phyloP scores from a whole-genome alignment of 2,329 filamentous ascomycete species.

The Colletotrichum brevisporum region DNA sequence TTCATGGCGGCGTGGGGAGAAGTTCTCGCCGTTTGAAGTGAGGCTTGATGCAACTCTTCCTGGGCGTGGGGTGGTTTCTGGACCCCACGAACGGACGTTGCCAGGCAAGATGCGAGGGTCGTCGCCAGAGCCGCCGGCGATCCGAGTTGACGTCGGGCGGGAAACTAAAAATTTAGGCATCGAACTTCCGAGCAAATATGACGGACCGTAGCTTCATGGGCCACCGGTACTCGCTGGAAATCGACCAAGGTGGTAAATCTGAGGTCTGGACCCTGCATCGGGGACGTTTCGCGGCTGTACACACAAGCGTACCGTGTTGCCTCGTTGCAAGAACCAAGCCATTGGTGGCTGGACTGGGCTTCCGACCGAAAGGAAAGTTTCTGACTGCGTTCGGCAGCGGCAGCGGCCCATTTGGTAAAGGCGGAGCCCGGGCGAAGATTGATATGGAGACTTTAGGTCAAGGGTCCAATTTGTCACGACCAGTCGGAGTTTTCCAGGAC shows the following conservation, averaged over 20 bases:
- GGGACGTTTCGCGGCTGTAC: conserved; percentile 18
- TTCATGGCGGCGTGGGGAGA: not conserved
- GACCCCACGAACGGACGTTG: conserved; percentile 13
- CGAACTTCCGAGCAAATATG: conserved; percentile 8
- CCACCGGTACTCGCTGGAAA: conserved; percentile 3
- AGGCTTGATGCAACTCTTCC: conserved; percentile 12
- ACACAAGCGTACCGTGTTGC: not conserved
- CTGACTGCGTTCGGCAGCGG: conserved; percentile 23
- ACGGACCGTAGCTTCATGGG: conserved; percentile 8
- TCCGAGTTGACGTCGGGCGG: conserved; percentile 3
- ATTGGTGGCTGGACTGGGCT: conserved; percentile 20
- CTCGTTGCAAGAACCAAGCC: conserved; percentile 25
- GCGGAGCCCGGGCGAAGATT: conserved; percentile 26
- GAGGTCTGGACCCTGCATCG: conserved; percentile 26
- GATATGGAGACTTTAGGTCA: conserved; percentile 25
- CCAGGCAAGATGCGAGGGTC: not conserved
- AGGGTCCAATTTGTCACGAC: conserved; percentile 20
- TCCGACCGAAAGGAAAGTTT: conserved; percentile 16
- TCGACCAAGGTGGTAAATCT: conserved; percentile 19
- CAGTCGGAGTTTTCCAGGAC: conserved; percentile 31
- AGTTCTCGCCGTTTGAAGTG: conserved; percentile 10
- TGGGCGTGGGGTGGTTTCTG: conserved; percentile 5
- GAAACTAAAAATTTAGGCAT: conserved; percentile 2
- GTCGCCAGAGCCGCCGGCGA: conserved; percentile 18
- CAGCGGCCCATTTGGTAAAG: conserved; percentile 12